Percentiles rank a stretch among this genome's conserved stretches.
These are phyloP conservation scores for Alternaria arbusti DNA, from an alignment of 2,329 filamentous ascomycete species.

Conservation along the genomic window DNA sequence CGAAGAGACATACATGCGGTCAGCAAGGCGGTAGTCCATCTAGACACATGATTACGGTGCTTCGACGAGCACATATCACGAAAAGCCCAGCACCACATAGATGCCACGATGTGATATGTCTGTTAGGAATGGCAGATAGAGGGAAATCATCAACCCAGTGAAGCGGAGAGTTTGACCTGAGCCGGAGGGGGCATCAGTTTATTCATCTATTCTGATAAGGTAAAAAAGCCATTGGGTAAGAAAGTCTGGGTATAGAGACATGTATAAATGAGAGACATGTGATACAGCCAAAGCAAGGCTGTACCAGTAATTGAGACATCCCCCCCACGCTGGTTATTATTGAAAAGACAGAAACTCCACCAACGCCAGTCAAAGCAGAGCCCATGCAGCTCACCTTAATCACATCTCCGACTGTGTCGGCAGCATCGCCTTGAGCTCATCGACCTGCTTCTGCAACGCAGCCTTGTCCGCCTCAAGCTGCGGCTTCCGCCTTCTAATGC, in stretches of 20 bases:
- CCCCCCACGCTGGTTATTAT: neutral
- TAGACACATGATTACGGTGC: neutral
- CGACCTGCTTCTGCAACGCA: conserved; percentile 2
- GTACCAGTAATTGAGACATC: neutral
- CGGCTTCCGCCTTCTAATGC: conserved; percentile 1
- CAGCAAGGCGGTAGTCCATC: neutral
- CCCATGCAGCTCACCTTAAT: neutral
- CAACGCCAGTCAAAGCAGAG: neutral
- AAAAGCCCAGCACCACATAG: neutral
- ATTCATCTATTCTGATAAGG: neutral
- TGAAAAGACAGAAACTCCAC: neutral
- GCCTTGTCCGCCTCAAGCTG: conserved; percentile 8
- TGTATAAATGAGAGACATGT: neutral
- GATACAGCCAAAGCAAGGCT: neutral
- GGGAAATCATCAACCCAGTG: neutral
- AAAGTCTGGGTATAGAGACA: neutral
- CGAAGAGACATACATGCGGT: neutral
- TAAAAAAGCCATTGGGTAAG: neutral
- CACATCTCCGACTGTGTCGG: neutral
- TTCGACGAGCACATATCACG: neutral
- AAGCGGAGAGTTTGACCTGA: neutral
- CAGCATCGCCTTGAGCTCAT: conserved; percentile 5
- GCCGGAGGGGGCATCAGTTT: neutral
- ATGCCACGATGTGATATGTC: neutral
- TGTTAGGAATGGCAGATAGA: neutral